Evolutionary conservation across 345 rosid species (phyloP), one percentile per base, ranked within the genome.

Genomic region (Acer negundo): DNA sequence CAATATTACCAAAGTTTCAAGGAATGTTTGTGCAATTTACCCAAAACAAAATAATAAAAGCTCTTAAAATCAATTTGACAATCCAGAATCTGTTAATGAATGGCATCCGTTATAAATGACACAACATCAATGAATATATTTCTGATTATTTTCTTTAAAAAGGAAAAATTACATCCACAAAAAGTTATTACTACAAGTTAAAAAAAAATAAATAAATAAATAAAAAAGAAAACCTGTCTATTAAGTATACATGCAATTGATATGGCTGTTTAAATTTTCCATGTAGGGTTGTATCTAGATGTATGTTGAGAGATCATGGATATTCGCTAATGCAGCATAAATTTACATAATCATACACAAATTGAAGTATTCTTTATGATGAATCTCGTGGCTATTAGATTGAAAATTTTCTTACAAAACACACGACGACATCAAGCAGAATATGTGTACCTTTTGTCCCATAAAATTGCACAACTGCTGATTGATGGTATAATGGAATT

Each of bases 321-420:
- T 23, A 0, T 62, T 35, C 40, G 22, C 17, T 7, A 6, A 22
- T 0, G 35, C 65, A 3, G 49, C 67, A 38, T 61, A 10, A 65
- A 40, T 61, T 73, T 73, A 73, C 67, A 72, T 19, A 31, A 59
- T 58, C 40, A 56, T 20, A 40, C 55, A 72, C 23, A 72, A 56
- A 26, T 8, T 10, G 13, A 28, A 19, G 22, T 35, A 12, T n/a
- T 55, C 22, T 53, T 31, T 31, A 31, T 23, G 0, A 26, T 24
- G 73, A n/a, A 7, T 49, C 20, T 69, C 22, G 7, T 69, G 61
- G 31, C 31, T 2, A 68, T 22, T 22, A 0, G 28, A 7, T 26
- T 7, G 10, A 65, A 31, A 15, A 28, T 65, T 65, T 42, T 65
- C 46, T 35, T 40, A 35, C 26, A 56, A 28, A 35, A 31, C 5